Evolutionary conservation across 495 filamentous ascomycete species (phyloP).

Genomic region (Pseudotulostoma volvatum): DNA sequence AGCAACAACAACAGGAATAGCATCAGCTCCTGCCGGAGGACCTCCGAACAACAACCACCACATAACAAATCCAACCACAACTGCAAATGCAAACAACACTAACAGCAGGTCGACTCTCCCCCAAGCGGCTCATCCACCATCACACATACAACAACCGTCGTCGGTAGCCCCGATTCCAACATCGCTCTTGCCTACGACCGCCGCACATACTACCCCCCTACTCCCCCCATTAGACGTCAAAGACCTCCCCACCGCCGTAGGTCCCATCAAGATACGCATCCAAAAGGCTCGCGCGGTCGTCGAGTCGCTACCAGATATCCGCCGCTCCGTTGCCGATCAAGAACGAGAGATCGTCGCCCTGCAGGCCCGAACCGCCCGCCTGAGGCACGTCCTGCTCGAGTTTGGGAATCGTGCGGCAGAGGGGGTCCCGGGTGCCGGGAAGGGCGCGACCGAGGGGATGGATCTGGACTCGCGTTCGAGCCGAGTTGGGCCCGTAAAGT

Average conservation of each 20-base stretch:
- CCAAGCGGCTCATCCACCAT: background rate
- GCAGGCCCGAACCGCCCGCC: constrained; percentile 44
- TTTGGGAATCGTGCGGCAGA: constrained; percentile 22
- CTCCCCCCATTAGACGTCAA: constrained; percentile 48
- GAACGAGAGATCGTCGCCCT: constrained; percentile 62
- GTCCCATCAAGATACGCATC: constrained; percentile 61
- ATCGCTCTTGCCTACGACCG: constrained; percentile 10
- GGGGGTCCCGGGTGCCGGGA: background rate
- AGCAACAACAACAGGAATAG: too few species aligned
- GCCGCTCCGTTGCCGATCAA: constrained; percentile 59
- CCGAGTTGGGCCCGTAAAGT: background rate
- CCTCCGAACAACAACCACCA: constrained; percentile 6
- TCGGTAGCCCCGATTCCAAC: constrained; percentile 3
- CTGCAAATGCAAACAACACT: constrained; percentile 16
- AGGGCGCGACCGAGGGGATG: constrained; percentile 2
- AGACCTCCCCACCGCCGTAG: constrained; percentile 57
- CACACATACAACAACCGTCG: constrained; percentile 9
- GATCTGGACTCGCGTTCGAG: constrained; percentile 1
- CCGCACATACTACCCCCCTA: constrained; percentile 15
- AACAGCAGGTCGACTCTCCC: background rate
- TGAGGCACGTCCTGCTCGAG: constrained; percentile 37
- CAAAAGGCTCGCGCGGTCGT: constrained; percentile 58
- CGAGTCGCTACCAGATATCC: constrained; percentile 54
- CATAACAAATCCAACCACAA: constrained; percentile 11
- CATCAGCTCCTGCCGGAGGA: constrained; percentile 6